Evolutionary conservation across 75 land plant species (phyloP).

Genomic region (Azolla pinnata): DNA sequence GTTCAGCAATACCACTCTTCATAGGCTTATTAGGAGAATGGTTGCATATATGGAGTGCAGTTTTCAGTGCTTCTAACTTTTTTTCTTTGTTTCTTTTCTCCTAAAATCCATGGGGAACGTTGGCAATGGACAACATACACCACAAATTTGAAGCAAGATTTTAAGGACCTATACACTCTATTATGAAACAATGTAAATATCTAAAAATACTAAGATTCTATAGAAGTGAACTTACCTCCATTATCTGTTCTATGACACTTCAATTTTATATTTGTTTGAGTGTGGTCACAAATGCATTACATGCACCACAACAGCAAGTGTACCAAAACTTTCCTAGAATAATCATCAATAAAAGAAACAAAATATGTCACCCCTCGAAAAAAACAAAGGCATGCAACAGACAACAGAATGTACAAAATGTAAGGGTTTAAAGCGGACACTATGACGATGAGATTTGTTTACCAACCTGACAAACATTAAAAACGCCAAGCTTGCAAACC

Average conservation of each 20-base stretch:
- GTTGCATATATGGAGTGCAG: background rate
- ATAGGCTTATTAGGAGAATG: background rate
- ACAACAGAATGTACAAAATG: background rate
- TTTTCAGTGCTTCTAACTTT: background rate
- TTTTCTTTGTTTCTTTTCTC: too few relatives aligned
- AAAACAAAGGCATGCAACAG: background rate
- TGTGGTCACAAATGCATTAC: background rate
- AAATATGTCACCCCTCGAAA: background rate
- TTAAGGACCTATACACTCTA: background rate
- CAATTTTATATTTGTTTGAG: background rate
- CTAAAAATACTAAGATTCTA: background rate
- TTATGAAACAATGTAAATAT: background rate
- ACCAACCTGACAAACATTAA: background rate
- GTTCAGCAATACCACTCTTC: background rate
- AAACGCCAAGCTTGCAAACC: background rate
- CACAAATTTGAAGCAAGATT: background rate
- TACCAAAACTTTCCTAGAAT: background rate
- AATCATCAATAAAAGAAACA: constrained; percentile 6
- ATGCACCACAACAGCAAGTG: background rate
- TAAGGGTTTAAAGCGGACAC: background rate
- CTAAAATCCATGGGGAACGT: background rate
- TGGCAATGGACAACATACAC: background rate
- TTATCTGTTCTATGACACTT: constrained; percentile 3
- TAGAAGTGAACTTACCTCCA: constrained; percentile 1
- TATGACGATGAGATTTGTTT: background rate